These are phyloP conservation scores for Aspergillus neoniger DNA, from an alignment of 2,329 filamentous ascomycete species.

Conservation along the genomic window DNA sequence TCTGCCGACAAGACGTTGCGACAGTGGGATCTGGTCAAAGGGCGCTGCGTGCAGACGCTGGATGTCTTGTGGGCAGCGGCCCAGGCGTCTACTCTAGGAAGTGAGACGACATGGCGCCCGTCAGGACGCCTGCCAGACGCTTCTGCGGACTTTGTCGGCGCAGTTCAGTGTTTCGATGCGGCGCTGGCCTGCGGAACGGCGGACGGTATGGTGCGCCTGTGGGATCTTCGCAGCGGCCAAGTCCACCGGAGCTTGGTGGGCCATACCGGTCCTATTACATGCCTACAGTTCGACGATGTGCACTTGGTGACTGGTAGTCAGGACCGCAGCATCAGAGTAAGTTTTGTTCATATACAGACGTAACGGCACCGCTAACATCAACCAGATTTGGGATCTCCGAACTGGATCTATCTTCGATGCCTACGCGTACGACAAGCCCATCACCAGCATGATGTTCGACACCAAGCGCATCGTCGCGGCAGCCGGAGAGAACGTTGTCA, in stretches of 20 bases:
- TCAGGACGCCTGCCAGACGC: constrained; percentile 63
- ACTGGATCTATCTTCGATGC: constrained; percentile 95
- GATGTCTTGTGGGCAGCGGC: constrained; percentile 98
- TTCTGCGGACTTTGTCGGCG: constrained; percentile 87
- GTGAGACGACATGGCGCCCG: constrained; percentile 69
- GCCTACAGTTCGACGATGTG: constrained; percentile 92
- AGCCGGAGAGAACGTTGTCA: constrained; percentile 88
- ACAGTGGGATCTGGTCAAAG: constrained; percentile 96
- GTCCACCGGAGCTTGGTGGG: constrained; percentile 96
- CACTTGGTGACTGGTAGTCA: constrained; percentile 91
- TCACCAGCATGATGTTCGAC: constrained; percentile 98
- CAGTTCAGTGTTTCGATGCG: constrained; percentile 92
- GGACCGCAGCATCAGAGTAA: constrained; percentile 90
- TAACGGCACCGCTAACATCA: constrained; percentile 22
- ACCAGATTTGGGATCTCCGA: constrained; percentile 95
- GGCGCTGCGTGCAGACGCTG: constrained; percentile 94
- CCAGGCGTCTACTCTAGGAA: constrained; percentile 72
- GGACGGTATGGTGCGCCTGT: constrained; percentile 93
- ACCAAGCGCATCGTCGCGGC: constrained; percentile 83
- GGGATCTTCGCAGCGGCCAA: constrained; percentile 94
- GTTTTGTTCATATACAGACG: constrained; percentile 34
- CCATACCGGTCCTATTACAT: constrained; percentile 91
- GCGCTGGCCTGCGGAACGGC: constrained; percentile 95
- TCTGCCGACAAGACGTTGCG: constrained; percentile 96
- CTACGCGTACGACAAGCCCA: constrained; percentile 87